phyloP scores from a whole-genome alignment of 106 monocot genomes.

The Agapanthus africanus region DNA sequence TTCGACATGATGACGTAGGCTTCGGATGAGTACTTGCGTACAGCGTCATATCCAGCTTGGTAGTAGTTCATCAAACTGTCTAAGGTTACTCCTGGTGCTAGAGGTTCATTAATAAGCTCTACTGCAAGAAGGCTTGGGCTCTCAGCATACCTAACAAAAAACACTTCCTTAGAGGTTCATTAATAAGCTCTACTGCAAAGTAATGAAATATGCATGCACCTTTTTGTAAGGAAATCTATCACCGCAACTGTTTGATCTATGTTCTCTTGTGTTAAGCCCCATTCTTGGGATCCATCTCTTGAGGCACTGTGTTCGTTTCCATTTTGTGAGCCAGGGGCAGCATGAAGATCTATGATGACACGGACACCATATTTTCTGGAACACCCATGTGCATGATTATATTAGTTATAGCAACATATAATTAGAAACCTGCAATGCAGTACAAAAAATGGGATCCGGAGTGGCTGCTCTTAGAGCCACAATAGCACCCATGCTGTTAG shows the following conservation, averaged over 20 bases:
- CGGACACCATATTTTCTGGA: conserved; percentile 35
- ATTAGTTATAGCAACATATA: not conserved
- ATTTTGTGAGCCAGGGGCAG: conserved; percentile 44
- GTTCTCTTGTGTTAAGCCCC: conserved; percentile 44
- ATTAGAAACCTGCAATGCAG: too few relatives aligned
- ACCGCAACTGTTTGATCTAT: conserved; percentile 43
- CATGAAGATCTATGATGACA: conserved; percentile 51
- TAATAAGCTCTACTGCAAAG: not conserved
- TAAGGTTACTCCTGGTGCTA: conserved; percentile 40
- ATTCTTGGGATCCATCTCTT: conserved; percentile 59
- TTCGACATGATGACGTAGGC: conserved; percentile 81
- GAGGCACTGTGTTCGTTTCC: conserved; percentile 52
- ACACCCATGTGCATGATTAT: not conserved
- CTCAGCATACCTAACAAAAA: conserved; percentile 36
- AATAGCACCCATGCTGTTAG: too few relatives aligned
- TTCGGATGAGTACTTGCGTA: conserved; percentile 37
- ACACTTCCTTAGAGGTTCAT: not conserved
- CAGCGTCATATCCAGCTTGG: conserved; percentile 42
- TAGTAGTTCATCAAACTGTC: conserved; percentile 57
- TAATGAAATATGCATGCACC: conserved; percentile 16
- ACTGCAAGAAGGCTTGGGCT: conserved; percentile 37
- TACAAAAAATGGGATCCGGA: too few relatives aligned
- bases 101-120: conserved; percentile 75
- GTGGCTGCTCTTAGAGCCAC: too few relatives aligned
- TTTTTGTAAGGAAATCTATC: conserved; percentile 61